Evolutionary conservation across 345 rosid genomes (phyloP).

Genomic region (Populus euphratica): DNA sequence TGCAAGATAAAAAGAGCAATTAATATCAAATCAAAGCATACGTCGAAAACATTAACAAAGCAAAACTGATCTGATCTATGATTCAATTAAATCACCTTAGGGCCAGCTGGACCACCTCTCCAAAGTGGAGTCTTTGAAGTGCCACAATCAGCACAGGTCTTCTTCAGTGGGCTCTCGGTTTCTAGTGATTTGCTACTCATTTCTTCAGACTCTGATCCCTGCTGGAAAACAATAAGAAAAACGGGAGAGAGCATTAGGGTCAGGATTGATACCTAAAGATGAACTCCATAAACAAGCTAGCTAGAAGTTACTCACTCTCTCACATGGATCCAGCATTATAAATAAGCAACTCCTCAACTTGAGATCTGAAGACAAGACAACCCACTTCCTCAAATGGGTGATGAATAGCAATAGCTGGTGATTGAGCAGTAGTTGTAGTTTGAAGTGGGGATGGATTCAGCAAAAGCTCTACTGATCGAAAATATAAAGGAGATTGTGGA

Average conservation of each 20-base stretch:
- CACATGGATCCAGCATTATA: slow-evolving; percentile 24
- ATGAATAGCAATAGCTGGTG: background rate
- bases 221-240: background rate
- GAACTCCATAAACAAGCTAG: background rate
- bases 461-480: background rate
- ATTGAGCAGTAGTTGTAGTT: background rate
- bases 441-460: background rate
- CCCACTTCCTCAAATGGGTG: slow-evolving; percentile 15
- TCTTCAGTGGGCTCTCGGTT: slow-evolving; percentile 44
- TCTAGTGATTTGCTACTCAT: slow-evolving; percentile 16
- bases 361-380: slow-evolving; percentile 17
- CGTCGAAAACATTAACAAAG: background rate
- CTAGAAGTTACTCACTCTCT: slow-evolving; percentile 24
- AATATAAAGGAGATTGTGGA: background rate
- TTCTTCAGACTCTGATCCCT: slow-evolving; percentile 19
- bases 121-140: slow-evolving; percentile 90
- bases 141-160: slow-evolving; percentile 85
- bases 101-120: slow-evolving; percentile 99
- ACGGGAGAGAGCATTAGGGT: background rate
- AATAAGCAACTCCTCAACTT: background rate
- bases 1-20: slow-evolving; percentile 20
- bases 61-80: background rate
- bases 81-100: slow-evolving; percentile 49
- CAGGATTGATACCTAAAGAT: background rate
- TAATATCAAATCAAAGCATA: slow-evolving; percentile 5